phyloP scores from a whole-genome alignment of 768 basidiomycete species.

The Rubroboletus satanas region DNA sequence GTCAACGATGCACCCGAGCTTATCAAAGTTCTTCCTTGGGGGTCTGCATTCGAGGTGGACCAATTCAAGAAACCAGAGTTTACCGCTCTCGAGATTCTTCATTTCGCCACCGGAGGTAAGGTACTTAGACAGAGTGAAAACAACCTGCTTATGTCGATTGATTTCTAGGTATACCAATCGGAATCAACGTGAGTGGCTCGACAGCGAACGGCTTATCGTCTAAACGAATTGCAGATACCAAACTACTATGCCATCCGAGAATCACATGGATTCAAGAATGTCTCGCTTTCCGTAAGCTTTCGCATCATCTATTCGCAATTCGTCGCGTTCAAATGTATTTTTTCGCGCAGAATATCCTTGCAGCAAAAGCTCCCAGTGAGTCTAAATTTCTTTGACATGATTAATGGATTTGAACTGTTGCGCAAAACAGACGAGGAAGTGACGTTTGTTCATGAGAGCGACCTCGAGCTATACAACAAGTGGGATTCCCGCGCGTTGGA shows the following conservation, averaged over 20 bases:
- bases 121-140: background rate
- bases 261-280: conserved; percentile 83
- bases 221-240: conserved; percentile 52
- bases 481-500: conserved; percentile 83
- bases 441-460: conserved; percentile 80
- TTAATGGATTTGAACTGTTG: background rate
- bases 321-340: background rate
- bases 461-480: conserved; percentile 65
- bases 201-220: background rate
- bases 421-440: conserved; percentile 59
- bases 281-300: conserved; percentile 67
- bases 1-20: conserved; percentile 74
- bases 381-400: background rate
- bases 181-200: conserved; percentile 63
- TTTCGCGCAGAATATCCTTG: conserved; percentile 64
- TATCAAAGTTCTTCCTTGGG: conserved; percentile 84
- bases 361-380: conserved; percentile 82
- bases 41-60: conserved; percentile 60
- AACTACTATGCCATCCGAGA: conserved; percentile 86
- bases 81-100: conserved; percentile 76
- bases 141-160: background rate
- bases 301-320: background rate
- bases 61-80: conserved; percentile 85
- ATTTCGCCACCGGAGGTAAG: conserved; percentile 79
- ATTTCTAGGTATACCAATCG: conserved; percentile 68